Evolutionary conservation across 78 protist species (phyloP).

Genomic region (Planoprotostelium fungivorum): DNA sequence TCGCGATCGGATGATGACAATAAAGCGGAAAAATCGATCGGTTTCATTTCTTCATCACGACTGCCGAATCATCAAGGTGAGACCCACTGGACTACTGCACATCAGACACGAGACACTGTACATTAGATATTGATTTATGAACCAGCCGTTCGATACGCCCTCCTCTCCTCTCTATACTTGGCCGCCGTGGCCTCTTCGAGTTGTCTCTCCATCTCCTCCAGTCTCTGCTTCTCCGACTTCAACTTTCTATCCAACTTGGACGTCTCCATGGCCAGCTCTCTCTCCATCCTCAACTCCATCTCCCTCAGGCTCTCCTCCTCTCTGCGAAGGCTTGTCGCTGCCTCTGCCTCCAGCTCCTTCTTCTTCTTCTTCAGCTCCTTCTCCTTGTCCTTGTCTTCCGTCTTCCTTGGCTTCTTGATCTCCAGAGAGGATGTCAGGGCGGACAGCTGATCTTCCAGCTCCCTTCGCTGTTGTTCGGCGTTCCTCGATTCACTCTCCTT

Average conservation of each 20-base stretch:
- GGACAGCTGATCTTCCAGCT: background rate
- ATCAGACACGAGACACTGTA: too few relatives aligned
- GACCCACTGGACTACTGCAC: too few relatives aligned
- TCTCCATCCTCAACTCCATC: background rate
- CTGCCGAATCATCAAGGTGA: too few relatives aligned
- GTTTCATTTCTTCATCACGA: too few relatives aligned
- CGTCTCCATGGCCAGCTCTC: background rate
- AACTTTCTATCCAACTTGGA: background rate
- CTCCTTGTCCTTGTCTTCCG: background rate
- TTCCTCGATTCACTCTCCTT: background rate
- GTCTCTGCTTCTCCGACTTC: background rate
- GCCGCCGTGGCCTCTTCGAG: background rate
- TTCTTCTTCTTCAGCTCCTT: background rate
- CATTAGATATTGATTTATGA: too few relatives aligned
- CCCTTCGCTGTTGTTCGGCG: background rate
- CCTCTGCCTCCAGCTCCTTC: background rate
- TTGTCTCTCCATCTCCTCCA: background rate
- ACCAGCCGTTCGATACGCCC: background rate
- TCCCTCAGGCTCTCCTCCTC: background rate
- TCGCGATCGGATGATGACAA: too few relatives aligned
- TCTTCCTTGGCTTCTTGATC: background rate
- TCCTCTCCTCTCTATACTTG: background rate
- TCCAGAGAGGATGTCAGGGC: background rate
- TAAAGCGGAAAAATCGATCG: too few relatives aligned
- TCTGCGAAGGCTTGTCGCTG: background rate